Conservation (phyloP, 164 flowering plant species). For the Piper betle region DNA sequence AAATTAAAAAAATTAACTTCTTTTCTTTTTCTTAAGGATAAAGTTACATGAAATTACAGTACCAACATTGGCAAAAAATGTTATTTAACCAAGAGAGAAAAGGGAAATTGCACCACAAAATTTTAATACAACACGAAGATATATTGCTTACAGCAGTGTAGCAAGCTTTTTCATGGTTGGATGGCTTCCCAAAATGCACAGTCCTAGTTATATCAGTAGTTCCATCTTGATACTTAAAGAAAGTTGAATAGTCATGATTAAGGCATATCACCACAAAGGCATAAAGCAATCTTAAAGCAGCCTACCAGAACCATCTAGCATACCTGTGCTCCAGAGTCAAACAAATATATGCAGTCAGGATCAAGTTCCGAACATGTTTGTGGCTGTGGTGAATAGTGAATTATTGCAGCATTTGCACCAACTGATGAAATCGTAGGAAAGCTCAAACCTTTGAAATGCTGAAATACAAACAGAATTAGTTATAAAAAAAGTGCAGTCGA, state of each 20-base stretch:
- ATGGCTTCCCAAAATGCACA: constrained; percentile 92
- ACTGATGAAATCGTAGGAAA: constrained; percentile 96
- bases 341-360: constrained; percentile 69
- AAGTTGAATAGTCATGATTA: neutral
- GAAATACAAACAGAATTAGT: constrained; percentile 11
- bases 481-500: neutral
- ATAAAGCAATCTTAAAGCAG: neutral
- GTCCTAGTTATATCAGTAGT: constrained; percentile 97
- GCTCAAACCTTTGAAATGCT: constrained; percentile 91
- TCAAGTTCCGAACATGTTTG: constrained; percentile 78
- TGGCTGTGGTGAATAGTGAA: constrained; percentile 68
- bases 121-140: neutral
- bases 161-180: constrained; percentile 87
- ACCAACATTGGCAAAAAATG: no score
- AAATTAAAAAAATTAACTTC: neutral
- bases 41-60: no score
- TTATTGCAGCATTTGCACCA: constrained; percentile 93
- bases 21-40: neutral
- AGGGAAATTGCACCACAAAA: neutral
- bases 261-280: neutral
- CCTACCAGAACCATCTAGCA: neutral
- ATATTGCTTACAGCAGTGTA: constrained; percentile 71
- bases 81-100: neutral
- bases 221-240: constrained; percentile 81
- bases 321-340: constrained; percentile 98